Percentiles rank a stretch among this genome's conserved stretches.
Conservation (phyloP, 2,329 filamentous ascomycete genomes). For the Beauveria asiatica region DNA sequence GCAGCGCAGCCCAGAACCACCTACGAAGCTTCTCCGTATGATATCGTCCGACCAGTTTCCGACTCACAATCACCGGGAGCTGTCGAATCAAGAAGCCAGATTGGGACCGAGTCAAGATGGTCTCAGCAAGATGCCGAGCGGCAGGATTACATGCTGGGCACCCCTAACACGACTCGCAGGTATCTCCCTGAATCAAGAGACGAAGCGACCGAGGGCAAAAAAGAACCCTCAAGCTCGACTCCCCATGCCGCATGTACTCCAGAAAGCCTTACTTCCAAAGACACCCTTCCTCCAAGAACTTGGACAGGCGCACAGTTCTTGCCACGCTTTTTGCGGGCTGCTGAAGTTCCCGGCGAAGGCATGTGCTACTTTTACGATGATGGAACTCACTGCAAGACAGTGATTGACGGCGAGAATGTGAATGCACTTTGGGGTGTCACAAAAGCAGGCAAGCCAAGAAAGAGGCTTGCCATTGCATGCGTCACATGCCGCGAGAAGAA, state of each 20-base stretch:
- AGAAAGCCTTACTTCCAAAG: slow-evolving; percentile 39
- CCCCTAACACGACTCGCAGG: slow-evolving; percentile 28
- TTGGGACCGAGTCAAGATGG: slow-evolving; percentile 30
- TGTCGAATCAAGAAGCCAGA: slow-evolving; percentile 30
- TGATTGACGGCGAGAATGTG: slow-evolving; percentile 77
- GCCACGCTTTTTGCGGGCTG: slow-evolving; percentile 54
- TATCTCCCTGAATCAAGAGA: slow-evolving; percentile 30
- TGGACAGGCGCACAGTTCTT: slow-evolving; percentile 61
- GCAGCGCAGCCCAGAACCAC: slow-evolving; percentile 37
- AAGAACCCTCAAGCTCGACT: slow-evolving; percentile 18
- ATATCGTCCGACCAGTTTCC: slow-evolving; percentile 28
- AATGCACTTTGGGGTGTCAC: slow-evolving; percentile 92
- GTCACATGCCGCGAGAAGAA: slow-evolving; percentile 93
- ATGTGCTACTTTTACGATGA: slow-evolving; percentile 83
- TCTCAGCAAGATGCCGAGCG: slow-evolving; percentile 31
- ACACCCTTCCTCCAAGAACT: slow-evolving; percentile 57
- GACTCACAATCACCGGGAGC: slow-evolving; percentile 37
- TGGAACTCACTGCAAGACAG: slow-evolving; percentile 69
- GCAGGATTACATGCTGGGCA: slow-evolving; percentile 38
- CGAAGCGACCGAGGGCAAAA: slow-evolving; percentile 21
- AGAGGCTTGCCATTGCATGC: slow-evolving; percentile 85
- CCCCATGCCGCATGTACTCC: slow-evolving; percentile 20
- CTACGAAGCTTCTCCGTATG: slow-evolving; percentile 33
- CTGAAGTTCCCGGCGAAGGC: slow-evolving; percentile 68
- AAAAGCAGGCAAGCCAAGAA: slow-evolving; percentile 87